A percentile compares a stretch with the other conserved stretches of the same genome.
Evolutionary conservation across 2,329 filamentous ascomycete species (phyloP).

Genomic region (Didymella keratinophila): DNA sequence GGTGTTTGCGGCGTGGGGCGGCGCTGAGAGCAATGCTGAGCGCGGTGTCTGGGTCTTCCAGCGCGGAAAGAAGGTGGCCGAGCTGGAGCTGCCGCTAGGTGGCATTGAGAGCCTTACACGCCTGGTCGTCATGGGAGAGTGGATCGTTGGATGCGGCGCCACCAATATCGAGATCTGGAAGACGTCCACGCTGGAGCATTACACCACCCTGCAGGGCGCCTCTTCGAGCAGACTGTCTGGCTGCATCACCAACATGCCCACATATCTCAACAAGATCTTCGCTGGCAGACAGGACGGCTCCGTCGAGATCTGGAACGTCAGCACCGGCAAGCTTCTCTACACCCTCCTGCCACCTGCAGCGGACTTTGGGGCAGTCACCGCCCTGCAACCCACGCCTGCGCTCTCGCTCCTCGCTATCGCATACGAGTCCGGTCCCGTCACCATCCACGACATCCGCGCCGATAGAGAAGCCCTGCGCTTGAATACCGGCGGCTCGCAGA

Average conservation of each 20-base stretch:
- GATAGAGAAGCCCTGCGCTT: constrained; percentile 77
- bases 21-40: constrained; percentile 58
- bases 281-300: constrained; percentile 86
- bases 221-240: constrained; percentile 76
- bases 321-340: constrained; percentile 88
- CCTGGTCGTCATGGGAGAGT: constrained; percentile 85
- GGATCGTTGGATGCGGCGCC: constrained; percentile 81
- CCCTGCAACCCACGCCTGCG: constrained; percentile 82
- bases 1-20: constrained; percentile 90
- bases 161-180: constrained; percentile 91
- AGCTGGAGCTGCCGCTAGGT: constrained; percentile 73
- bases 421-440: constrained; percentile 78
- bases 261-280: constrained; percentile 95
- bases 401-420: constrained; percentile 88
- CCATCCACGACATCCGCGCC: constrained; percentile 81
- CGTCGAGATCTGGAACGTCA: constrained; percentile 97
- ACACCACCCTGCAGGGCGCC: constrained; percentile 76
- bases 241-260: constrained; percentile 86
- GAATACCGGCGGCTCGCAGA: constrained; percentile 67
- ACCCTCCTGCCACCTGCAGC: constrained; percentile 80
- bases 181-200: constrained; percentile 81
- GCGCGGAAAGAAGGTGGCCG: constrained; percentile 82
- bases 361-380: constrained; percentile 81
- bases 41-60: constrained; percentile 91
- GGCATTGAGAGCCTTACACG: constrained; percentile 75